Conservation (phyloP, 352 stramenopile genomes). For the Phytophthora podocarpi region DNA sequence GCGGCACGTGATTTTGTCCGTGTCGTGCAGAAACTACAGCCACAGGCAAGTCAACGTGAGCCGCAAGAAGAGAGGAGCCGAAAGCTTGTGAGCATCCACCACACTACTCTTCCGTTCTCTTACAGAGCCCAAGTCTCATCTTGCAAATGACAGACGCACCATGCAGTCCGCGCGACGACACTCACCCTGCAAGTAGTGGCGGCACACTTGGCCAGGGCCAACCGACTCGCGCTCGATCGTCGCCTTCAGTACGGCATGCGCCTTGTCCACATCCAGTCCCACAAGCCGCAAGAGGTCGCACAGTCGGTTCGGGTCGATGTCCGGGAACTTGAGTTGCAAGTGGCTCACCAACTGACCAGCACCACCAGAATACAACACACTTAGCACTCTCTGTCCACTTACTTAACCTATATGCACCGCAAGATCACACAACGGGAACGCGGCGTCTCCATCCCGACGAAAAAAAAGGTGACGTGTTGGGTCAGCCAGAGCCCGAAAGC, state of each 20-base stretch:
- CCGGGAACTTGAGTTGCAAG: conserved; percentile 84
- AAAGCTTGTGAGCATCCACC: conserved; percentile 21
- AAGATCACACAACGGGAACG: neutral
- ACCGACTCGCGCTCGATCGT: conserved; percentile 79
- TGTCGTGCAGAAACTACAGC: conserved; percentile 85
- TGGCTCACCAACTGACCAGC: conserved; percentile 68
- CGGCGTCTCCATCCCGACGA: conserved; percentile 5
- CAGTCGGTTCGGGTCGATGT: conserved; percentile 72
- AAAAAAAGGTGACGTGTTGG: neutral
- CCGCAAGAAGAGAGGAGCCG: conserved; percentile 30
- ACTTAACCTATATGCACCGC: neutral
- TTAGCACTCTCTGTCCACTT: conserved; percentile 8
- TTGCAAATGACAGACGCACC: conserved; percentile 50
- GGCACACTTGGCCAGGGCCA: conserved; percentile 75
- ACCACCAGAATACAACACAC: conserved; percentile 23
- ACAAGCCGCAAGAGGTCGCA: conserved; percentile 79
- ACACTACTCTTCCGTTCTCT: conserved; percentile 12
- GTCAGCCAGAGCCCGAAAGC: neutral
- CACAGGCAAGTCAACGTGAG: conserved; percentile 31
- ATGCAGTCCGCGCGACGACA: conserved; percentile 87
- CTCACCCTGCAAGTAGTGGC: conserved; percentile 82
- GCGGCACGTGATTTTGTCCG: conserved; percentile 80
- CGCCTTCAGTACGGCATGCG: conserved; percentile 75
- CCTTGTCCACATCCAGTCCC: conserved; percentile 74
- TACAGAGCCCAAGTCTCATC: conserved; percentile 26